Evolutionary conservation across 805 yeast species (phyloP).

Genomic region (Phaffomyces opuntiae): DNA sequence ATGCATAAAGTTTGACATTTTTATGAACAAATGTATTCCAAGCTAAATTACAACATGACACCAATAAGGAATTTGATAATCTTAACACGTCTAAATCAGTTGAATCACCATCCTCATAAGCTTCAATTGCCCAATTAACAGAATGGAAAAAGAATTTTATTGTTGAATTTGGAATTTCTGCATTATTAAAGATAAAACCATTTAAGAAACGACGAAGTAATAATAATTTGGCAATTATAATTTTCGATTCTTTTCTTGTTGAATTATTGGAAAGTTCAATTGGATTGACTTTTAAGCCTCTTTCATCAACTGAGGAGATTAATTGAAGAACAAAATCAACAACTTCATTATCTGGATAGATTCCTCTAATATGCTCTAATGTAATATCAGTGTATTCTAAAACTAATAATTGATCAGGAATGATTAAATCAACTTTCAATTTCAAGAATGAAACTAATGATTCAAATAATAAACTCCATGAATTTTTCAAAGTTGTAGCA

Average conservation of each 20-base stretch:
- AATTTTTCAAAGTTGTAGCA: constrained; percentile 18
- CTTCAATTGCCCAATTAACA: constrained; percentile 52
- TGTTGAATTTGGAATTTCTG: constrained; percentile 28
- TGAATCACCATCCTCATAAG: constrained; percentile 36
- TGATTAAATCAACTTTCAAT: constrained; percentile 37
- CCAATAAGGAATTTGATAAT: constrained; percentile 52
- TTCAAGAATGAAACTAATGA: constrained; percentile 38
- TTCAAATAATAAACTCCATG: constrained; percentile 27
- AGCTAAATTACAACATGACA: constrained; percentile 38
- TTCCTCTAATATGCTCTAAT: constrained; percentile 34
- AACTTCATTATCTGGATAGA: constrained; percentile 33
- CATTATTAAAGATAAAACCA: constrained; percentile 25
- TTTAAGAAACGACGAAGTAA: constrained; percentile 50
- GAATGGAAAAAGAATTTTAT: constrained; percentile 39
- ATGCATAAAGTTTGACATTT: constrained; percentile 26
- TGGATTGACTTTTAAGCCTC: constrained; percentile 35
- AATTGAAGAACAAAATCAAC: constrained; percentile 37
- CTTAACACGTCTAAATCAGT: constrained; percentile 54
- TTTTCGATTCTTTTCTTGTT: constrained; percentile 33
- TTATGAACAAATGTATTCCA: constrained; percentile 30
- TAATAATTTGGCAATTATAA: constrained; percentile 53
- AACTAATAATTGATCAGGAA: constrained; percentile 57
- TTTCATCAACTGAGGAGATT: constrained; percentile 46
- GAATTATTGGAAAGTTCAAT: constrained; percentile 1
- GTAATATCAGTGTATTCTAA: constrained; percentile 55